A percentile compares a stretch with the other conserved stretches of the same genome.
Evolutionary conservation across 2,329 filamentous ascomycete genomes (phyloP).

Genomic region (Cercospora citrullina): DNA sequence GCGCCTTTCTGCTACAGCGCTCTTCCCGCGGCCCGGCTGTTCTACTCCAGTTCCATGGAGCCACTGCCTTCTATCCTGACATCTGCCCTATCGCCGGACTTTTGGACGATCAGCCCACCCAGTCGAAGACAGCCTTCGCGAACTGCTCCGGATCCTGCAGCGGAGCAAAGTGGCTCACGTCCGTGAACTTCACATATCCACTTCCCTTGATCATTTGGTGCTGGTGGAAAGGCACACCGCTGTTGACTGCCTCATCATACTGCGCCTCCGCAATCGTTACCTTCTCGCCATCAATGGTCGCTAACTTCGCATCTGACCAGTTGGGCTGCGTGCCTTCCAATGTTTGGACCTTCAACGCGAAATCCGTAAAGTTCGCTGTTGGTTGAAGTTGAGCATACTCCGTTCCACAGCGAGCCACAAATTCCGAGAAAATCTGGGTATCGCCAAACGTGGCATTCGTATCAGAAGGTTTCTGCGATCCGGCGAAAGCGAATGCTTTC

Average conservation of each 20-base stretch:
- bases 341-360: constrained; percentile 42
- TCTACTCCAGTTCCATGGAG: too few species aligned
- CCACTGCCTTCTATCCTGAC: not conserved
- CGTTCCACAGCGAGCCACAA: constrained; percentile 40
- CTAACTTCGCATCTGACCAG: constrained; percentile 31
- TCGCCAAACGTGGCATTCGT: constrained; percentile 41
- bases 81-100: not conserved
- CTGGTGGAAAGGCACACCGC: constrained; percentile 41
- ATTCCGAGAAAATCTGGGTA: constrained; percentile 39
- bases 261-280: constrained; percentile 37
- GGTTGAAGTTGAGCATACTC: constrained; percentile 45
- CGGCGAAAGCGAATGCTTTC: constrained; percentile 47
- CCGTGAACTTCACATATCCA: constrained; percentile 39
- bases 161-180: constrained; percentile 49
- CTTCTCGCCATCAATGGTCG: constrained; percentile 32
- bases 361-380: constrained; percentile 41
- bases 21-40: too few species aligned
- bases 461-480: constrained; percentile 37
- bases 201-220: constrained; percentile 44
- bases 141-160: constrained; percentile 43
- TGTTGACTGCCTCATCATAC: constrained; percentile 45
- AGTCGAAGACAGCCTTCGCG: constrained; percentile 17
- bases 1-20: not conserved
- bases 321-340: constrained; percentile 43
- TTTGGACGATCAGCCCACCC: not conserved